phyloP scores from a whole-genome alignment of 495 filamentous ascomycete genomes.

The Aspergillus heteromorphus region DNA sequence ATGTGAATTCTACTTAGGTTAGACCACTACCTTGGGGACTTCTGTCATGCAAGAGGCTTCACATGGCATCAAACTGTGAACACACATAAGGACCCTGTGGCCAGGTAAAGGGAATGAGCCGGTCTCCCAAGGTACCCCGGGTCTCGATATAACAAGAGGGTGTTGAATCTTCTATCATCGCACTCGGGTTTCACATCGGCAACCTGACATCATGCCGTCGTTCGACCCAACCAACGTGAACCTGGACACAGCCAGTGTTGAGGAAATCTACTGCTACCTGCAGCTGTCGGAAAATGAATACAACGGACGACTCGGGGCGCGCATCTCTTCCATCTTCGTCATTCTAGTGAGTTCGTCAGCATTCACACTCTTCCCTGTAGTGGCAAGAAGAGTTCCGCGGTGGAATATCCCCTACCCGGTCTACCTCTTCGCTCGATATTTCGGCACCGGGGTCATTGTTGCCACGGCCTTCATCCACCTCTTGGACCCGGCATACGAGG shows the following conservation, averaged over 20 bases:
- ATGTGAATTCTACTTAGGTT: no score
- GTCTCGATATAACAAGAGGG: not conserved
- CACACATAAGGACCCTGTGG: not conserved
- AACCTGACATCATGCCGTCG: constrained; percentile 8
- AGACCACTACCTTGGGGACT: not conserved
- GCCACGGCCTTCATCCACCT: constrained; percentile 61
- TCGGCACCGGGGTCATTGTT: constrained; percentile 66
- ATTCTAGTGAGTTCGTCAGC: constrained; percentile 29
- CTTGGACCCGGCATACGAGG: constrained; percentile 46
- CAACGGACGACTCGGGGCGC: constrained; percentile 35
- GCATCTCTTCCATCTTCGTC: constrained; percentile 39
- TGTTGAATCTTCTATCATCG: not conserved
- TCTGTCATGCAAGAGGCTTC: not conserved
- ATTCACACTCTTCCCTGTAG: constrained; percentile 58
- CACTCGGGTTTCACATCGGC: no score
- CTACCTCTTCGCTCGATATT: constrained; percentile 69
- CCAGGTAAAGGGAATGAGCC: not conserved
- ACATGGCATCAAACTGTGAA: not conserved
- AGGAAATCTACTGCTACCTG: constrained; percentile 31
- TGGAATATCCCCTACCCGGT: constrained; percentile 54
- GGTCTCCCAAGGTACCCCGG: not conserved
- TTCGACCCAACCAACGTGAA: constrained; percentile 32
- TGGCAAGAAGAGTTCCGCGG: constrained; percentile 47
- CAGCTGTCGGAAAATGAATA: constrained; percentile 30
- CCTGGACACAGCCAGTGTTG: constrained; percentile 26